Evolutionary conservation across 1,284 basidiomycete species (phyloP).

Genomic region (Cutaneotrichosporon sp.): DNA sequence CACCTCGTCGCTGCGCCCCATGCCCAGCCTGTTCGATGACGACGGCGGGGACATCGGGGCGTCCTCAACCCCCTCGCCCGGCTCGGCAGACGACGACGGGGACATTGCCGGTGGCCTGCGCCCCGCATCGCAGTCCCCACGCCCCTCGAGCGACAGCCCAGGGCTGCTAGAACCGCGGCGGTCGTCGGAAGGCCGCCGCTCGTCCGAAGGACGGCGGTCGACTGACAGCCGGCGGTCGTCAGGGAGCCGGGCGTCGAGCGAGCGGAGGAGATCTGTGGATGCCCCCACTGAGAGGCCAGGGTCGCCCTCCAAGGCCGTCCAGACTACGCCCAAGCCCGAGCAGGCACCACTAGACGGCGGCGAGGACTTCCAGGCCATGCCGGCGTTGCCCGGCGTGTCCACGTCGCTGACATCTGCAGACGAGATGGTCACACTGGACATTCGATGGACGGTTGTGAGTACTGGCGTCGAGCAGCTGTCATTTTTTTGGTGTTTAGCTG

Average conservation of each 20-base stretch:
- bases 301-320: not conserved
- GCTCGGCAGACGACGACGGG: conserved; percentile 9
- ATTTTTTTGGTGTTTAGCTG: conserved; percentile 8
- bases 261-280: not conserved
- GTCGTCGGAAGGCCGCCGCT: not conserved
- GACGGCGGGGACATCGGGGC: conserved; percentile 41
- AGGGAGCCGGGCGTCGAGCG: not conserved
- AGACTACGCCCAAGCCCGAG: conserved; percentile 1
- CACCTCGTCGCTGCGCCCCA: not conserved
- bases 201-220: not conserved
- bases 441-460: conserved; percentile 84
- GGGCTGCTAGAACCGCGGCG: not conserved
- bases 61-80: conserved; percentile 23
- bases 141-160: too few species aligned
- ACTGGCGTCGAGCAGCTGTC: too few species aligned
- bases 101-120: conserved; percentile 17
- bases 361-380: conserved; percentile 29
- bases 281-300: not conserved
- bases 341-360: conserved; percentile 7
- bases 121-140: not conserved
- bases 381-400: conserved; percentile 75
- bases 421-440: conserved; percentile 86
- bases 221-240: not conserved
- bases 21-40: conserved; percentile 20
- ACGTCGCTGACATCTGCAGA: conserved; percentile 79